Percentiles rank a stretch among this genome's conserved stretches.
Conservation (phyloP, 2,329 filamentous ascomycete species). For the Pseudocercospora eumusae region DNA sequence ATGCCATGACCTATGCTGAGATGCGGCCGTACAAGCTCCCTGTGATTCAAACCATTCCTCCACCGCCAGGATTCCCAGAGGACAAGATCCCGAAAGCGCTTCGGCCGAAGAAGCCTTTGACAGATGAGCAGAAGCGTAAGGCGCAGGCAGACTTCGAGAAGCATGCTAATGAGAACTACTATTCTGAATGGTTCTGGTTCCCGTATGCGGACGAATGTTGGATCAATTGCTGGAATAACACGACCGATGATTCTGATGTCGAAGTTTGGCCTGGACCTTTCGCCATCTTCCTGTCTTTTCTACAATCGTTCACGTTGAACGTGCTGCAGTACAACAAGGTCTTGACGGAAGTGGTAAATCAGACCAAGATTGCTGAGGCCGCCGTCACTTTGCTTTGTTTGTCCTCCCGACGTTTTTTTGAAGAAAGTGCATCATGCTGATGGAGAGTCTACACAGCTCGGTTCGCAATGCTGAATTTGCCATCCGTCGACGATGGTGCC, state of each 20-base stretch:
- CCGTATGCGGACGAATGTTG: conserved; percentile 49
- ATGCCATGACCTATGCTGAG: conserved; percentile 52
- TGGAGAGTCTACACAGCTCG: conserved; percentile 9
- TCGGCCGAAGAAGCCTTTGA: conserved; percentile 31
- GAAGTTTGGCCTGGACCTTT: conserved; percentile 42
- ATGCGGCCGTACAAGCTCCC: conserved; percentile 49
- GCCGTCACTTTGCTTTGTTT: conserved; percentile 29
- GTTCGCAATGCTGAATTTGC: conserved; percentile 45
- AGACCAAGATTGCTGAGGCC: conserved; percentile 33
- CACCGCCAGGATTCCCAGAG: conserved; percentile 27
- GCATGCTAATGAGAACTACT: conserved; percentile 47
- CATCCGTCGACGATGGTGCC: conserved; percentile 13
- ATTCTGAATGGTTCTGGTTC: conserved; percentile 56
- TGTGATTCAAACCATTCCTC: conserved; percentile 49
- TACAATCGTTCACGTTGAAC: conserved; percentile 31
- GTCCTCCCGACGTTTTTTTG: not conserved
- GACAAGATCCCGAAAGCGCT: conserved; percentile 41
- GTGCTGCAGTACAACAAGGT: conserved; percentile 36
- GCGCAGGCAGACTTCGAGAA: conserved; percentile 45
- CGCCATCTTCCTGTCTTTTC: conserved; percentile 42
- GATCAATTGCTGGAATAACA: conserved; percentile 52
- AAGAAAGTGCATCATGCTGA: not conserved
- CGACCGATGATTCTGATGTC: conserved; percentile 36
- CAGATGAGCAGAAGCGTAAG: conserved; percentile 37
- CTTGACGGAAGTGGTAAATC: conserved; percentile 39